Conservation (phyloP, 2,329 filamentous ascomycete genomes). For the Alternaria novae-zelandiae region DNA sequence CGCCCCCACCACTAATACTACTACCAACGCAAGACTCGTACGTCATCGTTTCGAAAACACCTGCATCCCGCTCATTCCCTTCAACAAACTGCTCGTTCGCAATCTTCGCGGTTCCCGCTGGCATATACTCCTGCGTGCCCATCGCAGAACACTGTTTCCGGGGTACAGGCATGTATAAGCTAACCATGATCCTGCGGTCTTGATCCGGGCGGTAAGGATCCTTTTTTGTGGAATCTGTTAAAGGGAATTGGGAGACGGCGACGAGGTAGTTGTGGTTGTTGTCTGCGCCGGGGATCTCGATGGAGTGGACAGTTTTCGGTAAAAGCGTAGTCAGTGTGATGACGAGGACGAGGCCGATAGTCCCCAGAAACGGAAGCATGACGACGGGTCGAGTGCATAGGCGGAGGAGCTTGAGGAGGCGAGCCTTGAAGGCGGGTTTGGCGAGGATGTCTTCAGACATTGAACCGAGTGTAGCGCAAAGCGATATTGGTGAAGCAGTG, state of each 20-base stretch:
- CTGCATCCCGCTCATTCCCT: slow-evolving; percentile 13
- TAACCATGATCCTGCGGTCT: slow-evolving; percentile 24
- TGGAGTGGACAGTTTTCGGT: slow-evolving; percentile 3
- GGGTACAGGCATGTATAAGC: slow-evolving; percentile 31
- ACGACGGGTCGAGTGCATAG: background rate
- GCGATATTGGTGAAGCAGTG: background rate
- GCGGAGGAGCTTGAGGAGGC: background rate
- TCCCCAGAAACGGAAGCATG: background rate
- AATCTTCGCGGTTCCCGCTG: slow-evolving; percentile 17
- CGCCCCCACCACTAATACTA: background rate
- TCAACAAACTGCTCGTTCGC: slow-evolving; percentile 32
- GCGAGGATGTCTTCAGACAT: background rate
- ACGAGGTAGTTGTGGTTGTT: slow-evolving; percentile 19
- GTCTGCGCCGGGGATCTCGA: slow-evolving; percentile 23
- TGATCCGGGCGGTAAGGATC: slow-evolving; percentile 2
- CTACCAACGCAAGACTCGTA: slow-evolving; percentile 26
- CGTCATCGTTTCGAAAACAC: slow-evolving; percentile 27
- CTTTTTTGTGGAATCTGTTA: slow-evolving; percentile 12
- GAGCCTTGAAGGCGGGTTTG: background rate
- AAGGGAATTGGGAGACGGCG: slow-evolving; percentile 22
- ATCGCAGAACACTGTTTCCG: slow-evolving; percentile 14
- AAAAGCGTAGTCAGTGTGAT: background rate
- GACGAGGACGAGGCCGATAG: background rate
- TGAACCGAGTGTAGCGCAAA: background rate
- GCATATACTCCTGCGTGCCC: slow-evolving; percentile 31